Percentiles rank a stretch among this genome's conserved stretches.
phyloP scores from a whole-genome alignment of 257 asterid genomes.

The Plantago elongata region DNA sequence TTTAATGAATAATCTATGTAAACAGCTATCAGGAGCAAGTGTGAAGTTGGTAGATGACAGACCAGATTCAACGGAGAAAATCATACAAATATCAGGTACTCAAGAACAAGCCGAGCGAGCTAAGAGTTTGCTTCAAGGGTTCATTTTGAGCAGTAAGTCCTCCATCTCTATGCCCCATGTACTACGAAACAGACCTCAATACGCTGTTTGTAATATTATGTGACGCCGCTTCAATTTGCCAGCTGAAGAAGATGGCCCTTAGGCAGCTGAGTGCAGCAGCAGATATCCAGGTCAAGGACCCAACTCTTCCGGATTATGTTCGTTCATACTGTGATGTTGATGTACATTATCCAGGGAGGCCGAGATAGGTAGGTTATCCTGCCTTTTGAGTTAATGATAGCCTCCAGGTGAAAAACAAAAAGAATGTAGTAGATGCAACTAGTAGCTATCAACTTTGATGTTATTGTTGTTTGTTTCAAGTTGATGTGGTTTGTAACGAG shows the following conservation, averaged over 20 bases:
- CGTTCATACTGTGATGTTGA: not conserved
- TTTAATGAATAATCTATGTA: constrained; percentile 13
- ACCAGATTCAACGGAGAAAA: constrained; percentile 61
- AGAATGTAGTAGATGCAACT: not conserved
- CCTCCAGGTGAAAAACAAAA: not conserved
- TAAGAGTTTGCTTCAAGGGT: constrained; percentile 95
- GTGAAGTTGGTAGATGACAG: constrained; percentile 70
- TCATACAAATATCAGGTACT: constrained; percentile 82
- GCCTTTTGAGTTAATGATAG: not conserved
- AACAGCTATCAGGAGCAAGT: constrained; percentile 83
- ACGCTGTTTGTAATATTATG: constrained; percentile 1
- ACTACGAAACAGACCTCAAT: not conserved
- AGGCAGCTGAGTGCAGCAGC: constrained; percentile 18
- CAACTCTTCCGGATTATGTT: not conserved
- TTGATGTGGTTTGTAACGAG: constrained; percentile 4
- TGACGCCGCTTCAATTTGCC: constrained; percentile 19
- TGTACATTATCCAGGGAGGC: constrained; percentile 7
- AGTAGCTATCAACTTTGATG: not conserved
- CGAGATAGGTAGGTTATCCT: constrained; percentile 5
- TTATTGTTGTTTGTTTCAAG: constrained; percentile 7
- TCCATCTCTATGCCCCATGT: constrained; percentile 13
- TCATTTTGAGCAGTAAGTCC: constrained; percentile 83
- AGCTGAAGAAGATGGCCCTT: constrained; percentile 77
- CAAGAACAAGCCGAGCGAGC: constrained; percentile 97
- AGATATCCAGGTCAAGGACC: not conserved